These are phyloP conservation scores for Nitzschia palea DNA, from an alignment of 108 stramenopile genomes.

Conservation along the genomic window DNA sequence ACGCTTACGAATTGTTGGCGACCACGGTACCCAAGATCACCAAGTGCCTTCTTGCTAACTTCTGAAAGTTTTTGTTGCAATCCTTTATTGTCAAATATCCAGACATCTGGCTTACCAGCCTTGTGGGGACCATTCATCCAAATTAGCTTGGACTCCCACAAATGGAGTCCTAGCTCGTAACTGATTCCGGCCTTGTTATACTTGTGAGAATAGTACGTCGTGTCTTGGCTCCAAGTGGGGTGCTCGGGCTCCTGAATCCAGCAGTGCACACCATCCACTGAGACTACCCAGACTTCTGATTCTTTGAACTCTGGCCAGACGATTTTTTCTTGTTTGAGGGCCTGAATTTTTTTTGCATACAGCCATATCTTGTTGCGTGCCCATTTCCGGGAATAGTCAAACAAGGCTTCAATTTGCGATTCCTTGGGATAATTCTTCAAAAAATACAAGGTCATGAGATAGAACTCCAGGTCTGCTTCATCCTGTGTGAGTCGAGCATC, in stretches of 20 bases:
- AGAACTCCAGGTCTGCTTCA: not conserved
- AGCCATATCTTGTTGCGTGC: constrained; percentile 10
- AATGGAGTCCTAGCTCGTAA: constrained; percentile 17
- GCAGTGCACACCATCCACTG: constrained; percentile 24
- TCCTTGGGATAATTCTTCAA: constrained; percentile 16
- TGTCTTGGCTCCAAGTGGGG: not conserved
- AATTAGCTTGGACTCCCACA: constrained; percentile 11
- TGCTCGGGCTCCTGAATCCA: constrained; percentile 16
- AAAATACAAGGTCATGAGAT: constrained; percentile 7
- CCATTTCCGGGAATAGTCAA: not conserved
- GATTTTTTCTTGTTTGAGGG: constrained; percentile 15
- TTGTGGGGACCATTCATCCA: constrained; percentile 50
- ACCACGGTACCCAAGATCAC: constrained; percentile 19
- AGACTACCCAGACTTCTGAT: constrained; percentile 14
- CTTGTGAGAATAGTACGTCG: constrained; percentile 20
- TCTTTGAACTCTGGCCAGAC: constrained; percentile 13
- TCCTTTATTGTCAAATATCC: constrained; percentile 25
- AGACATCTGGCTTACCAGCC: constrained; percentile 29
- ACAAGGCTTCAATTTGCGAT: not conserved
- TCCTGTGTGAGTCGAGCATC: not conserved
- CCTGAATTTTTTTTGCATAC: not conserved
- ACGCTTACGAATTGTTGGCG: not conserved
- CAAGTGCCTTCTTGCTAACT: constrained; percentile 8
- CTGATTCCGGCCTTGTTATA: constrained; percentile 29
- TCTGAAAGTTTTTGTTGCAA: not conserved